Percentiles rank a stretch among this genome's conserved stretches.
These are phyloP conservation scores for Erodium chrysanthum DNA, from an alignment of 441 rosid species.

Conservation along the genomic window DNA sequence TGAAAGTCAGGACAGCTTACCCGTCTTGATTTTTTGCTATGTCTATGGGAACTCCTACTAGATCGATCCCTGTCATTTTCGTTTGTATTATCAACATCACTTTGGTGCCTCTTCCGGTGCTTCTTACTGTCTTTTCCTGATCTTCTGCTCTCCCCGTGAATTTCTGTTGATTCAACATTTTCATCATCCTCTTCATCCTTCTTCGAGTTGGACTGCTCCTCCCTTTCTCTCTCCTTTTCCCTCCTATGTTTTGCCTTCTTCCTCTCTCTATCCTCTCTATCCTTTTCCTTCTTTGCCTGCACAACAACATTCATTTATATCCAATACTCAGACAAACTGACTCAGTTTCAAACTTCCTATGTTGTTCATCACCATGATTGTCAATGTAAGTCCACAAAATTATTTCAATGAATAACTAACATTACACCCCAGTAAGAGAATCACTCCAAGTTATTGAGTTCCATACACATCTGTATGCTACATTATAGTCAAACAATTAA, in stretches of 20 bases:
- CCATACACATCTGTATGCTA: too few relatives aligned
- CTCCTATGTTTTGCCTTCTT: conserved; percentile 41
- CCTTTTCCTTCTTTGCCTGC: conserved; percentile 45
- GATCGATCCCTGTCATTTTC: conserved; percentile 34
- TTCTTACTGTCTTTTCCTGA: conserved; percentile 39
- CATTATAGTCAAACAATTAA: too few relatives aligned
- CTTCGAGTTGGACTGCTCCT: conserved; percentile 25
- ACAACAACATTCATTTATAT: conserved; percentile 6
- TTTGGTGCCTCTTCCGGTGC: conserved; percentile 37
- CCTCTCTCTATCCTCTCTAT: conserved; percentile 43
- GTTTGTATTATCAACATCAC: conserved; percentile 26
- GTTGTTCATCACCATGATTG: too few relatives aligned
- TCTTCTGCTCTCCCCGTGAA: conserved; percentile 33
- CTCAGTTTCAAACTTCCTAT: too few relatives aligned
- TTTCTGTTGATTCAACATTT: conserved; percentile 28
- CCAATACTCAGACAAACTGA: background rate
- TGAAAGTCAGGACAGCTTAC: conserved; percentile 18
- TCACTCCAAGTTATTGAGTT: too few relatives aligned
- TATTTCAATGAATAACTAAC: too few relatives aligned
- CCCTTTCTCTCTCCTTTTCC: conserved; percentile 42
- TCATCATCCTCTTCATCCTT: conserved; percentile 31
- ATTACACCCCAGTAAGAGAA: too few relatives aligned
- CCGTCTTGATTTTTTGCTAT: conserved; percentile 38
- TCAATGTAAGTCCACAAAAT: too few relatives aligned
- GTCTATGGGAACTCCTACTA: conserved; percentile 32